A percentile compares a stretch with the other conserved stretches of the same genome.
Evolutionary conservation across 2,329 filamentous ascomycete species (phyloP).

Genomic region (Salinomyces thailandicus): DNA sequence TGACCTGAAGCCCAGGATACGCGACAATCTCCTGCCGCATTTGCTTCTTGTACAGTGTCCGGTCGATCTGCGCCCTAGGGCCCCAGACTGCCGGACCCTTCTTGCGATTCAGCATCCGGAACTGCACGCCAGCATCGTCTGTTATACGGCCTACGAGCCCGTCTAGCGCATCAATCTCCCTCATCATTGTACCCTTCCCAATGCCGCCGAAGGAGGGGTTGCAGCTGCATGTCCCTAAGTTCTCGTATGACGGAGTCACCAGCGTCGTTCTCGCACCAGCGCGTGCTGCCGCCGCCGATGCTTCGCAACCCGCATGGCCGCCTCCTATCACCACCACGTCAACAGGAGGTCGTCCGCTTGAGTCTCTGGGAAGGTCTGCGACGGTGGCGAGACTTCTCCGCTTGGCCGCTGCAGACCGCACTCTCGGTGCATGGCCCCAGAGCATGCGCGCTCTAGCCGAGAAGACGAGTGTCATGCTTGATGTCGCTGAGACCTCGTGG

Average conservation of each 20-base stretch:
- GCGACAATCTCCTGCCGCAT: slow-evolving; percentile 77
- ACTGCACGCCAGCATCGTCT: slow-evolving; percentile 91
- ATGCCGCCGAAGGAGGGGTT: slow-evolving; percentile 98
- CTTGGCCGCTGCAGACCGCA: slow-evolving; percentile 30
- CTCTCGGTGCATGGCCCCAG: slow-evolving; percentile 40
- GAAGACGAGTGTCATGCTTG: slow-evolving; percentile 17
- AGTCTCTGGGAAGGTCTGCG: slow-evolving; percentile 21
- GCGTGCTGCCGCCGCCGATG: slow-evolving; percentile 79
- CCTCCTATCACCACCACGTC: slow-evolving; percentile 95
- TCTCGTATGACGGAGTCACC: slow-evolving; percentile 76
- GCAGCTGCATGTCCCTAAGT: slow-evolving; percentile 90
- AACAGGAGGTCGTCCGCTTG: slow-evolving; percentile 15
- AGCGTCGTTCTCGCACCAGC: slow-evolving; percentile 81
- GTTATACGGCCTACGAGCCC: slow-evolving; percentile 80
- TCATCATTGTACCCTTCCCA: slow-evolving; percentile 90
- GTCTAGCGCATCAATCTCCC: slow-evolving; percentile 90
- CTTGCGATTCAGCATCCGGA: slow-evolving; percentile 73
- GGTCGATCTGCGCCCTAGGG: slow-evolving; percentile 89
- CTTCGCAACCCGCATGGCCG: slow-evolving; percentile 90
- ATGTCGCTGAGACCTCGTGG: neutral
- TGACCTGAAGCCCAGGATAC: slow-evolving; percentile 68
- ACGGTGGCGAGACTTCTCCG: slow-evolving; percentile 37
- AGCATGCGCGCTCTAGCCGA: slow-evolving; percentile 28
- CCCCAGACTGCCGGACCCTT: slow-evolving; percentile 98
- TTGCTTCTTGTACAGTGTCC: slow-evolving; percentile 74